Conservation (phyloP, 1,139 yeast species). For the Arxiozyma heterogenica region DNA sequence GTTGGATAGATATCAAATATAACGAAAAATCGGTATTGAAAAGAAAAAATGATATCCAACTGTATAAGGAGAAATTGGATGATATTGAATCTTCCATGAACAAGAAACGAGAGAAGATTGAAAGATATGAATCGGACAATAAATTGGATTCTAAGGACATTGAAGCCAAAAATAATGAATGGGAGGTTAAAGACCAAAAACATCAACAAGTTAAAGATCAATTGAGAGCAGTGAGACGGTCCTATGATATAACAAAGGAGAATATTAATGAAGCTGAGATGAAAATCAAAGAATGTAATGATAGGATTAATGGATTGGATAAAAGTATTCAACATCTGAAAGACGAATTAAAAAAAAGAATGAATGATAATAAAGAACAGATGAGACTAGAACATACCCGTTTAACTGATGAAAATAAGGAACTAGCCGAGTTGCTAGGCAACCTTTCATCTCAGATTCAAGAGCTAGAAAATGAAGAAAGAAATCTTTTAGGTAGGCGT, state of each 20-base stretch:
- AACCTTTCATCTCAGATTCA: constrained; percentile 16
- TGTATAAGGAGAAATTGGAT: constrained; percentile 21
- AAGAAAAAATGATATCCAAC: constrained; percentile 22
- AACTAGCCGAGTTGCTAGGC: constrained; percentile 8
- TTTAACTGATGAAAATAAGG: constrained; percentile 13
- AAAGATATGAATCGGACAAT: constrained; percentile 17
- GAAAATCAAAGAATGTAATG: constrained; percentile 30
- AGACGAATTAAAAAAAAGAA: constrained; percentile 24
- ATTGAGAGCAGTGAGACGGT: constrained; percentile 15
- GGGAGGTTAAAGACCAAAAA: constrained; percentile 21
- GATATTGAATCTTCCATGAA: constrained; percentile 18
- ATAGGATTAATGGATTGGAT: constrained; percentile 32
- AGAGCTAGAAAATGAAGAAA: constrained; percentile 15
- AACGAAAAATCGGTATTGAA: constrained; percentile 22
- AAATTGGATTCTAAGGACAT: constrained; percentile 17
- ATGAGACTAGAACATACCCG: constrained; percentile 14
- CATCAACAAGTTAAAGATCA: constrained; percentile 21
- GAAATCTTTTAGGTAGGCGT: constrained; percentile 9
- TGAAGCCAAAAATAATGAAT: constrained; percentile 19
- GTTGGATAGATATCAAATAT: constrained; percentile 44
- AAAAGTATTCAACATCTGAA: constrained; percentile 36
- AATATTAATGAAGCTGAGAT: constrained; percentile 25
- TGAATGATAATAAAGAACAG: constrained; percentile 26
- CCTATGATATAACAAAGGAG: constrained; percentile 18
- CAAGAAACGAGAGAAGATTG: constrained; percentile 20